These are phyloP conservation scores for Fusarium multiceps DNA, from an alignment of 2,329 filamentous ascomycete species.

Conservation along the genomic window DNA sequence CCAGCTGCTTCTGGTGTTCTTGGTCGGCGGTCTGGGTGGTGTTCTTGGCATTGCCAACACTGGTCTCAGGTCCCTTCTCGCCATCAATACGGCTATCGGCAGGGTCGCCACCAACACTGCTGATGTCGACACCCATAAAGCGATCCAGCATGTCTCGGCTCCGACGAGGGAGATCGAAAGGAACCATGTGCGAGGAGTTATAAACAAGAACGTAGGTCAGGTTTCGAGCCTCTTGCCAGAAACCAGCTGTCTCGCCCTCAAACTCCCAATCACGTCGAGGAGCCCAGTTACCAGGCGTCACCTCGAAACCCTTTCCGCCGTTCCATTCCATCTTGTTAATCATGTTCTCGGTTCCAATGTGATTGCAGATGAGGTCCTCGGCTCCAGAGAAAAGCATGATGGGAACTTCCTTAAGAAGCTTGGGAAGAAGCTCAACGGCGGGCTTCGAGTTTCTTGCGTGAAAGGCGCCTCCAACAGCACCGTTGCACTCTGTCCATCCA, in stretches of 20 bases:
- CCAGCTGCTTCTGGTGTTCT: conserved; percentile 72
- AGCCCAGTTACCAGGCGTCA: conserved; percentile 86
- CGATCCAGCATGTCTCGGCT: conserved; percentile 96
- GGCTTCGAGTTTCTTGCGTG: conserved; percentile 76
- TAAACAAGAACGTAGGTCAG: conserved; percentile 95
- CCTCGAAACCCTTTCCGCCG: conserved; percentile 89
- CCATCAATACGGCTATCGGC: conserved; percentile 86
- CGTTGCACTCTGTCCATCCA: conserved; percentile 92
- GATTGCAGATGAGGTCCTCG: conserved; percentile 96
- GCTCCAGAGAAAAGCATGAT: conserved; percentile 92
- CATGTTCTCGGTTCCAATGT: conserved; percentile 90
- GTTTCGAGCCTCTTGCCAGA: conserved; percentile 95
- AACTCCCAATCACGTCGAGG: conserved; percentile 96
- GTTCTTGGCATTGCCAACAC: conserved; percentile 76
- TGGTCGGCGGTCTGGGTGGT: conserved; percentile 65
- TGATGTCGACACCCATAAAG: conserved; percentile 93
- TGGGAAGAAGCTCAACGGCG: conserved; percentile 79
- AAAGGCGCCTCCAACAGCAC: conserved; percentile 80
- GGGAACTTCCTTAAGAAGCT: conserved; percentile 79
- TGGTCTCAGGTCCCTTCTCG: conserved; percentile 81
- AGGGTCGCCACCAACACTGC: conserved; percentile 82
- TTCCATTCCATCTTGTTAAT: conserved; percentile 94
- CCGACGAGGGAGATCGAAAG: conserved; percentile 88
- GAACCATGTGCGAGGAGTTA: conserved; percentile 98
- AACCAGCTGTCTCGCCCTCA: conserved; percentile 86